Base-by-base conservation (phyloP, 306 rosid genomes). In the Ziziphus jujuba region DNA sequence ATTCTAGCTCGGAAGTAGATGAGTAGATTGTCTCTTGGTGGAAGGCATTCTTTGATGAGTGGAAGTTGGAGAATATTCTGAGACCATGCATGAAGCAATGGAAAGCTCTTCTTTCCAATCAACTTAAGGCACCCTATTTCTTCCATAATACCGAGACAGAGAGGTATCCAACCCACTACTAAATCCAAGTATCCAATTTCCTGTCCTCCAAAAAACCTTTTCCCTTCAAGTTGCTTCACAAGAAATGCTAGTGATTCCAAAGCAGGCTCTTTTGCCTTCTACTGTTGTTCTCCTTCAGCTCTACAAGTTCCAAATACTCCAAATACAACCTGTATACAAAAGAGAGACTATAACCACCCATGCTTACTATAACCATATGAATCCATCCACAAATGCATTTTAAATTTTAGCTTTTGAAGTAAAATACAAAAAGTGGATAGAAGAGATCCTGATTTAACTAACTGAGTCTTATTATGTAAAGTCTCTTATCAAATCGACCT, bases 161-260 rank as follows among this genome's bases (percentile, higher is more conserved):
- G 75, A 0, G 81, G 72, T 3, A 86, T 57, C 73, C 80, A 85
- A 65, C 67, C 81, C 0, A 79, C 87, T 44, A 77, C 63, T 52
- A 85, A 61, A 63, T 85, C 90, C 2, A 85, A 81, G 11, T 82
- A 43, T 25, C 87, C 87, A 11, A 82, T 45, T 13, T 34, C 31
- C 16, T 82, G 82, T 59, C 90, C 90, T 17, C 90, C 82, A 67
- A 80, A 82, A 76, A 22, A 80, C 63, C 72, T 76, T 19, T 87
- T 80, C 78, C 88, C 95, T 62, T 81, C 35, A 38, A 87, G 72
- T 47, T 66, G 77, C 53, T 78, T 65, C 78, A 84, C 95, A 54
- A 85, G 70, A 63, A 67, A 22, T 54, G 66, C 60, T 7, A 87
- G 50, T 36, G 53, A 74, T 71, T 82, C 85, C 22, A 56, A 11